Percentiles rank a stretch among this genome's conserved stretches.
Conservation (phyloP, 148 eudicot species). For the Simmondsia chinensis region DNA sequence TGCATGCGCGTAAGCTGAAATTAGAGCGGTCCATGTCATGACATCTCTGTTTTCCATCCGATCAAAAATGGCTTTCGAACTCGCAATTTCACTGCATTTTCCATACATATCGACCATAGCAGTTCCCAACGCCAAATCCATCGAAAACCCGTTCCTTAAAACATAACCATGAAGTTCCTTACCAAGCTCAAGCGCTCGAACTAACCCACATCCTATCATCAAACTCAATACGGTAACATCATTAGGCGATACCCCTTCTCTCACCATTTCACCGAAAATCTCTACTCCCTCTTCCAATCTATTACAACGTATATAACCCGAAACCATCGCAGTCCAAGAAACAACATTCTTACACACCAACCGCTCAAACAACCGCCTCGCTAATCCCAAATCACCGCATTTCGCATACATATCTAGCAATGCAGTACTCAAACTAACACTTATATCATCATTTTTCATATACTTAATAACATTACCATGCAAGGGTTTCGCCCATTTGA, state of each 20-base stretch:
- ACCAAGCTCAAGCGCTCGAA: conserved; percentile 41
- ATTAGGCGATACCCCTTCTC: conserved; percentile 34
- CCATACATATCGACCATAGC: conserved; percentile 32
- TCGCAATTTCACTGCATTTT: conserved; percentile 12
- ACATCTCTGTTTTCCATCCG: conserved; percentile 14
- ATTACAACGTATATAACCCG: conserved; percentile 39
- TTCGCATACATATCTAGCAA: conserved; percentile 49
- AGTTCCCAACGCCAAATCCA: conserved; percentile 18
- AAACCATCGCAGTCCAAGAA: conserved; percentile 48
- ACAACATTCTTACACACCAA: conserved; percentile 32
- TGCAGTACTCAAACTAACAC: conserved; percentile 14
- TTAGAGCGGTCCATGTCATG: conserved; percentile 24
- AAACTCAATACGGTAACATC: conserved; percentile 42
- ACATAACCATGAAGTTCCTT: conserved; percentile 23
- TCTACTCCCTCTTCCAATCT: conserved; percentile 20
- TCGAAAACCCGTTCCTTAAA: conserved; percentile 16
- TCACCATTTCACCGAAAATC: conserved; percentile 33
- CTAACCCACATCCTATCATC: conserved; percentile 42
- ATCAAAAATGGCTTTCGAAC: conserved; percentile 17
- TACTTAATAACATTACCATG: conserved; percentile 21
- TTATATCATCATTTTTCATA: not conserved
- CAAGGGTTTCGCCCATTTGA: conserved; percentile 8
- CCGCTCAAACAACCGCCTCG: conserved; percentile 29
- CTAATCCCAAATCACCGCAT: conserved; percentile 36
- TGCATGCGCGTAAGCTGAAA: conserved; percentile 18